These are phyloP conservation scores for Corylus americana DNA, from an alignment of 306 rosid species.

Conservation along the genomic window DNA sequence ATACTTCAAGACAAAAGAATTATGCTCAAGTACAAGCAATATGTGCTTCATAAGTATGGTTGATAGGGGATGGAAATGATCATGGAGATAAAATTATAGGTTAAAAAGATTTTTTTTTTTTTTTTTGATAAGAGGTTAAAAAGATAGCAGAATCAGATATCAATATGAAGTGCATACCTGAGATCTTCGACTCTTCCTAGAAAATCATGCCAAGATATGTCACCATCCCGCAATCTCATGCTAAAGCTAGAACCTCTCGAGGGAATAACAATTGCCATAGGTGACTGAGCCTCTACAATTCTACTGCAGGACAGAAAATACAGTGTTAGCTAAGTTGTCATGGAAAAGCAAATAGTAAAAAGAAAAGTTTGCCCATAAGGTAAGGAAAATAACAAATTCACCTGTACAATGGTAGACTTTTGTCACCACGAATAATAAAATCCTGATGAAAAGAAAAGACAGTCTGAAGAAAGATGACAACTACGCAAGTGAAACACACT, in stretches of 20 bases:
- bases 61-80: neutral
- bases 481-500: constrained; percentile 18
- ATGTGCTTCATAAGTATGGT: neutral
- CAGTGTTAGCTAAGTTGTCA: constrained; percentile 31
- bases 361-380: constrained; percentile 18
- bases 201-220: constrained; percentile 79
- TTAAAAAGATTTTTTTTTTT: neutral
- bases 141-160: neutral
- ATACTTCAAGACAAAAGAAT: constrained; percentile 2
- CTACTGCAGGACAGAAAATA: constrained; percentile 68
- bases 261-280: constrained; percentile 74
- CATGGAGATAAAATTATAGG: neutral
- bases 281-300: constrained; percentile 80
- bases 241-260: constrained; percentile 54
- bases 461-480: constrained; percentile 7
- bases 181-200: constrained; percentile 56
- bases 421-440: constrained; percentile 83
- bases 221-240: constrained; percentile 67
- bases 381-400: constrained; percentile 35
- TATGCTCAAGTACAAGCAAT: neutral
- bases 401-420: constrained; percentile 85
- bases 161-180: constrained; percentile 49
- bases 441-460: constrained; percentile 50
- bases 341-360: constrained; percentile 19
- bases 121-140: too few relatives aligned